Evolutionary conservation across 2,329 filamentous ascomycete genomes (phyloP), one percentile per base, ranked within the genome.

Genomic region (Colletotrichum acutatum): DNA sequence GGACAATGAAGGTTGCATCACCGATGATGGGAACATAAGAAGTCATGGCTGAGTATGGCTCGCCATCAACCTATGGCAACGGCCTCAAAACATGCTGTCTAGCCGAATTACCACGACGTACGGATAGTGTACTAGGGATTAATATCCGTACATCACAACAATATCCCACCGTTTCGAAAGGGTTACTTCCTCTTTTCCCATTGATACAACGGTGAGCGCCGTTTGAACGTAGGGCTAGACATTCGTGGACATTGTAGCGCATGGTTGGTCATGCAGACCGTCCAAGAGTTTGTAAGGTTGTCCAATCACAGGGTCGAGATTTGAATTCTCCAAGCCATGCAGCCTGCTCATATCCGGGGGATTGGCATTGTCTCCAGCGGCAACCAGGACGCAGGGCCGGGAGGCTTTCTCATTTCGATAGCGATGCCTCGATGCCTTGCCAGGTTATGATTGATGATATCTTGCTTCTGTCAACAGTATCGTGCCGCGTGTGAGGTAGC

Each of bases 371-470:
- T 72, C 66, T 54, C 57, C 60, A 70, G 60, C 60, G 28, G 66
- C 60, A 64, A 72, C 70, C 46, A 34, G 26, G 26, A n/a, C 24
- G 46, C 46, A 65, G 66, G 54, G 32, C 49, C 26, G 53, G 30
- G 30, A 46, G 30, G 34, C 52, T 49, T 70, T 60, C 46, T 57
- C 54, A 70, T 72, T 60, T 70, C 70, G 42, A 65, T 60, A 3
- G 28, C 22, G 70, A 70, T 65, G 70, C 66, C 66, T 70, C 60
- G 34, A 59, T 61, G 70, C 66, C 70, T 72, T 42, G 60, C 60
- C 53, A 24, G 54, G 64, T 52, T 37, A 54, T 52, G 19, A 19
- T n/a, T 22, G 24, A 22, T 26, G 19, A 34, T 28, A 19, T 32
- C 37, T 49, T 19, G 42, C 37, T 54, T 32, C 7, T 24, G 26